phyloP scores from a whole-genome alignment of 352 stramenopile species.

The Phytophthora megakarya region DNA sequence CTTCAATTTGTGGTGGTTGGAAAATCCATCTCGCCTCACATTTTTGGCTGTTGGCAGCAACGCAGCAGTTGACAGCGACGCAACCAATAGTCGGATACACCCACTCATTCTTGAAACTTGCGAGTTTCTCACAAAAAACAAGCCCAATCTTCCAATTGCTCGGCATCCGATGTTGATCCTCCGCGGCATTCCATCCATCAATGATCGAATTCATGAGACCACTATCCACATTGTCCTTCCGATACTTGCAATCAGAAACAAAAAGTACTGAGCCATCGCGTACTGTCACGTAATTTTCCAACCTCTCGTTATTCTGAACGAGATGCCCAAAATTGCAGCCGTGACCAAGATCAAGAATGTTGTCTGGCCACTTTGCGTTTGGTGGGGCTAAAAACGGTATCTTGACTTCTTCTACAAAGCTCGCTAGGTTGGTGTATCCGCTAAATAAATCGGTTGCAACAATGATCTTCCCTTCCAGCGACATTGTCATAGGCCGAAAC shows the following conservation, averaged over 20 bases:
- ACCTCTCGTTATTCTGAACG: background rate
- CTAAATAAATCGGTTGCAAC: background rate
- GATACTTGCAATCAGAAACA: slow-evolving; percentile 22
- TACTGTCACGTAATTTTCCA: background rate
- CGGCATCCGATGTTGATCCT: too few species aligned
- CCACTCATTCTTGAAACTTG: too few species aligned
- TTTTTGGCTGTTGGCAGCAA: too few species aligned
- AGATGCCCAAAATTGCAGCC: slow-evolving; percentile 24
- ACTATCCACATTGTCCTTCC: background rate
- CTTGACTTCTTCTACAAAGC: background rate
- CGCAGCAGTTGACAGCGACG: too few species aligned
- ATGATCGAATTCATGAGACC: slow-evolving; percentile 2
- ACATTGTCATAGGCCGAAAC: too few species aligned
- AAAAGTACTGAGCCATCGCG: background rate
- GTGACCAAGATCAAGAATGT: background rate
- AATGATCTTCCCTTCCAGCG: background rate
- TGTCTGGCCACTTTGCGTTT: slow-evolving; percentile 11
- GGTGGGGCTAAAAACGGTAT: slow-evolving; percentile 7
- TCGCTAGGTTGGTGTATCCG: background rate
- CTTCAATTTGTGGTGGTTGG: too few species aligned
- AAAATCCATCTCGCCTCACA: too few species aligned
- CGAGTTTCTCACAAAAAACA: too few species aligned
- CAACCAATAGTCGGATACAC: too few species aligned
- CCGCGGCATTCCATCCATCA: background rate
- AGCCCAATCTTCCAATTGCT: too few species aligned